Conservation (phyloP, 2,329 filamentous ascomycete genomes). For the Septoria linicola region DNA sequence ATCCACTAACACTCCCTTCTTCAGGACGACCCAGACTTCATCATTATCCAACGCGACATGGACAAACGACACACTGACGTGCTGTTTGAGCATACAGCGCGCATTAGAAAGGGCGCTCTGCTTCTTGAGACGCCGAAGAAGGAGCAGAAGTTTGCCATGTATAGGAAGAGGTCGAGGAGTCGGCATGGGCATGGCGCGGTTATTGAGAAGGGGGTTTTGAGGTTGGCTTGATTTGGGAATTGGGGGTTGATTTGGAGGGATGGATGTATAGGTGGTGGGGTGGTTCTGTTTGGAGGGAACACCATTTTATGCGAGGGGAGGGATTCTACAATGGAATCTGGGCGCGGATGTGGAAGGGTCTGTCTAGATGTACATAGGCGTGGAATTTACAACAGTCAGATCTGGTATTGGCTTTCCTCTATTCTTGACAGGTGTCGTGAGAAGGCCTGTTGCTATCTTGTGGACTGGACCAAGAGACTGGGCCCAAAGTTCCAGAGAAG, state of each 20-base stretch:
- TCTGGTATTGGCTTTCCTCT: no score
- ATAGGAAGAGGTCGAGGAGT: conserved; percentile 39
- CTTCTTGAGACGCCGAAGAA: conserved; percentile 45
- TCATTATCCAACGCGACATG: conserved; percentile 53
- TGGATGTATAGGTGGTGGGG: no score
- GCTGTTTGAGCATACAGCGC: conserved; percentile 52
- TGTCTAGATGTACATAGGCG: no score
- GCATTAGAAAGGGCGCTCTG: conserved; percentile 43
- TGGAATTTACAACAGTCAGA: no score
- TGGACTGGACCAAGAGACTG: no score
- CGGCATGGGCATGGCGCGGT: conserved; percentile 25
- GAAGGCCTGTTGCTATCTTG: no score
- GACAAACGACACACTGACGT: conserved; percentile 50
- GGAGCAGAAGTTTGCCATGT: conserved; percentile 48
- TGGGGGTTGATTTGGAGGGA: not conserved
- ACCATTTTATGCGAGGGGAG: no score
- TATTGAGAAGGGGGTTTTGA: conserved; percentile 25
- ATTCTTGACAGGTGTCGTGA: no score
- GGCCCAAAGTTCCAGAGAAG: no score
- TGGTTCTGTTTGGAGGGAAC: no score
- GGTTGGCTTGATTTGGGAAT: conserved; percentile 17
- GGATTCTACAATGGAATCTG: no score
- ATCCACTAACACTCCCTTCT: conserved; percentile 16
- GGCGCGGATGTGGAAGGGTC: no score
- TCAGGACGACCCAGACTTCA: conserved; percentile 47